Percentiles rank a stretch among this genome's conserved stretches.
These are phyloP conservation scores for Luzula sylvatica DNA, from an alignment of 176 grass and related monocot genomes.

Conservation along the genomic window DNA sequence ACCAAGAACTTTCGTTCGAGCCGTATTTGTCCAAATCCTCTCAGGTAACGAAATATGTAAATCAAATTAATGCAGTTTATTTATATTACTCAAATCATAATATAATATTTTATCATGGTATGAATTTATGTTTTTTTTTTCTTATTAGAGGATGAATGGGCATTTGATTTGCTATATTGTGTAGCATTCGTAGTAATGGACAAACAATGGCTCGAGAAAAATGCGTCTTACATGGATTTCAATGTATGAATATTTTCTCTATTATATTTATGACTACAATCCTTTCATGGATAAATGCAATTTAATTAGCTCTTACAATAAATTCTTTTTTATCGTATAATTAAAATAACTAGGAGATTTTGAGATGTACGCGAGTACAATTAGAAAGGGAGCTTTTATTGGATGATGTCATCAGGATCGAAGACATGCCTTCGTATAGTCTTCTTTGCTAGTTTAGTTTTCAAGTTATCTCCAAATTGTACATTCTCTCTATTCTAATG, in stretches of 20 bases:
- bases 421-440: constrained; percentile 96
- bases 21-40: constrained; percentile 96
- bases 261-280: too few species aligned
- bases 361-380: constrained; percentile 64
- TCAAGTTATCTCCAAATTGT: constrained; percentile 25
- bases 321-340: not conserved
- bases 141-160: constrained; percentile 99
- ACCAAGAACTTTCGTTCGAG: constrained; percentile 86
- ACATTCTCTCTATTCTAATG: constrained; percentile 22
- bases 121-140: constrained; percentile 12
- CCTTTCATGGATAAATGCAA: too few species aligned
- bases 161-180: constrained; percentile 94
- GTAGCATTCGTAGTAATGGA: constrained; percentile 92
- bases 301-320: too few species aligned
- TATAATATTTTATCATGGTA: constrained; percentile 8
- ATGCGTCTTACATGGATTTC: constrained; percentile 99
- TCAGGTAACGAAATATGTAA: constrained; percentile 35
- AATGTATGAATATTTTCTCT: constrained; percentile 37
- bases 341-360: constrained; percentile 53
- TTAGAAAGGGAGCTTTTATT: constrained; percentile 82
- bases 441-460: constrained; percentile 49
- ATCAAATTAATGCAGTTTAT: constrained; percentile 1
- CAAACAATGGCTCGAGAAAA: constrained; percentile 93
- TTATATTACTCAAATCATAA: not conserved
- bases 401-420: constrained; percentile 83